Percentiles rank a stretch among this genome's conserved stretches.
Conservation (phyloP, 1,139 yeast species). For the Yamadazyma blattariae region DNA sequence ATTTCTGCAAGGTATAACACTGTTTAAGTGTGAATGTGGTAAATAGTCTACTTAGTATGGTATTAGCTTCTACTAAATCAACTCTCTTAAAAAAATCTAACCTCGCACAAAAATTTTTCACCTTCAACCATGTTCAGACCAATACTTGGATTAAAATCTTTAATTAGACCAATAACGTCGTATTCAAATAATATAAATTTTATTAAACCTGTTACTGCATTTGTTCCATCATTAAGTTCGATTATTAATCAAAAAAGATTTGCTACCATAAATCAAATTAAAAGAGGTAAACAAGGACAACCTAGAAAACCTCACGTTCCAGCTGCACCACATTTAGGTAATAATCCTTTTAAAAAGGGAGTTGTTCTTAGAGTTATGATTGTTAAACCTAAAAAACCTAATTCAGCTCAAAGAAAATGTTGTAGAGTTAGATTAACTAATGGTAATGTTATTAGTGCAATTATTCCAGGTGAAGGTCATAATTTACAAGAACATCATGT, state of each 20-base stretch:
- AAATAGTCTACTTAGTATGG: too few relatives aligned
- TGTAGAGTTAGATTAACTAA: conserved; percentile 91
- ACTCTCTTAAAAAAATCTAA: too few relatives aligned
- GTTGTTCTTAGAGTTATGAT: conserved; percentile 95
- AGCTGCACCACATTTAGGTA: conserved; percentile 79
- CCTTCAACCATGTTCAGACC: conserved; percentile 12
- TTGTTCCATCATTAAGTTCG: background rate
- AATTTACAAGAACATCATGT: conserved; percentile 98
- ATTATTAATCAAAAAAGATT: conserved; percentile 29
- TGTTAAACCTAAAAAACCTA: conserved; percentile 95
- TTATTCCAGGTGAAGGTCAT: conserved; percentile 98
- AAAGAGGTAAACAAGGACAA: conserved; percentile 59
- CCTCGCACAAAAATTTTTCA: conserved; percentile 11
- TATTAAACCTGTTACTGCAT: background rate
- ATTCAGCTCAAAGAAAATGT: conserved; percentile 96
- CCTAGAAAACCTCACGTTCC: conserved; percentile 47
- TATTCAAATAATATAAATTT: conserved; percentile 6
- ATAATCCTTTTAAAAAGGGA: conserved; percentile 83
- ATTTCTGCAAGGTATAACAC: too few relatives aligned
- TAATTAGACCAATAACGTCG: conserved; percentile 2
- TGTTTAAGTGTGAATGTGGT: too few relatives aligned
- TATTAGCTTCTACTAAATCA: too few relatives aligned
- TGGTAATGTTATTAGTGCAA: conserved; percentile 86
- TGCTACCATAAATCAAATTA: conserved; percentile 74
- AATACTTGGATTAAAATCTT: conserved; percentile 9